A percentile compares a stretch with the other conserved stretches of the same genome.
phyloP scores from a whole-genome alignment of 2,329 filamentous ascomycete genomes.

The Plenodomus biglobosus region DNA sequence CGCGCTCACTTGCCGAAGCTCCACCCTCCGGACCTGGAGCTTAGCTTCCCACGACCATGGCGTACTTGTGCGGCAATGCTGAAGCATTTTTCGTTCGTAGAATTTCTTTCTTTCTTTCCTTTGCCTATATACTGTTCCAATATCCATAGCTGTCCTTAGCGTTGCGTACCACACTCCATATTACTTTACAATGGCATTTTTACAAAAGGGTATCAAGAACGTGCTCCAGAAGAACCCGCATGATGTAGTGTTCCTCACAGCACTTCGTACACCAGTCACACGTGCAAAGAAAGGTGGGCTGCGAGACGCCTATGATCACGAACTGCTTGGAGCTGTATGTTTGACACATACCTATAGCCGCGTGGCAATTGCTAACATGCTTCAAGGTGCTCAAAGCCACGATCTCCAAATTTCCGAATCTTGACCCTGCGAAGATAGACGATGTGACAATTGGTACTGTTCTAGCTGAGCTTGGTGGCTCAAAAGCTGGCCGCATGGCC shows the following conservation, averaged over 20 bases:
- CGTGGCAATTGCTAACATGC: conserved; percentile 34
- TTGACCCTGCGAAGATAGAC: conserved; percentile 69
- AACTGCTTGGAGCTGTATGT: conserved; percentile 69
- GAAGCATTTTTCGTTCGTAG: background rate
- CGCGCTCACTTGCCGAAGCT: conserved; percentile 42
- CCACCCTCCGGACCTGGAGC: conserved; percentile 28
- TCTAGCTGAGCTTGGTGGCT: conserved; percentile 84
- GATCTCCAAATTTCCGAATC: conserved; percentile 69
- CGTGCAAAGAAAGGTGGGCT: conserved; percentile 80
- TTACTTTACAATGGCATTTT: conserved; percentile 45
- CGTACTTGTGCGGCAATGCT: conserved; percentile 13
- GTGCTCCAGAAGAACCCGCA: conserved; percentile 76
- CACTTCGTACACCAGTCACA: conserved; percentile 85
- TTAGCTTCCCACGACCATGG: conserved; percentile 30
- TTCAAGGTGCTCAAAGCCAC: conserved; percentile 63
- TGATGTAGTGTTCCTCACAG: conserved; percentile 85
- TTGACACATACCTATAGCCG: conserved; percentile 22
- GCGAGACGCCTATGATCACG: conserved; percentile 87
- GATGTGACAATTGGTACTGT: conserved; percentile 88
- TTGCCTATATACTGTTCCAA: conserved; percentile 6
- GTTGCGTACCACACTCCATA: conserved; percentile 9
- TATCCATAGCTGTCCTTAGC: conserved; percentile 13
- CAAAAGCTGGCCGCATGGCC: conserved; percentile 89
- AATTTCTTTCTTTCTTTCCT: conserved; percentile 3
- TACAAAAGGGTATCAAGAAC: conserved; percentile 67